Base-by-base conservation (phyloP, 352 stramenopile genomes). In the Phytophthora kernoviae region DNA sequence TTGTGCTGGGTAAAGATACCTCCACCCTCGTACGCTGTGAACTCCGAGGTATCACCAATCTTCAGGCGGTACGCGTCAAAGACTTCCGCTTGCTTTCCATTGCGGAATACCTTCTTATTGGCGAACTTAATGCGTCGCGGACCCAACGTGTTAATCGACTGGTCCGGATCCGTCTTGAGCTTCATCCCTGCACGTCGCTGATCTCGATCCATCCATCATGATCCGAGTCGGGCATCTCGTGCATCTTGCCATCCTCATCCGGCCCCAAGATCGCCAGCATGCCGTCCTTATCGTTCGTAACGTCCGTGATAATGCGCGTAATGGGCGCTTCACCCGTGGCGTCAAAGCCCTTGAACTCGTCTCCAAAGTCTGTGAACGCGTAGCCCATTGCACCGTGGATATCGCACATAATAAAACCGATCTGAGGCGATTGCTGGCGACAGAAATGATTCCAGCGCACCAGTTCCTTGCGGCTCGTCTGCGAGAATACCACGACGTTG, bases 371-470 rank as follows among this genome's bases (percentile, higher is more conserved):
- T 30, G 86, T 94, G 61, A 94, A 94, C 49, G 82, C 75, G 54
- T 79, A 91, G 36, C 80, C 81, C 68, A 93, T 88, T 5, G 78
- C 79, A 22, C 86, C 86, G 24, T 78, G 84, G 18, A 94, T 80
- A 53, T 94, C 82, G 49, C 86, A 92, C 54, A 75, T 41, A 50
- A 94, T 93, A 65, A 94, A 94, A 30, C 86, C 86, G 41, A 94
- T 92, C 40, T 73, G 76, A 12, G 82, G 87, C 26, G 71, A 79
- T 59, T 94, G 86, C 43, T 75, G 48, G 18, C 84, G 87, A 62
- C 92, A 98, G 57, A 96, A 96, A 42, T 75, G 75, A 79, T 98
- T 93, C 90, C 90, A 97, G 40, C 79, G 79, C 61, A 95, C 62
- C 22, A 97, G 71, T 50, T 97, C 87, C 41, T 79, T 64, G 56